A percentile compares a stretch with the other conserved stretches of the same genome.
Evolutionary conservation across 2,329 filamentous ascomycete genomes (phyloP).

Genomic region (Cercospora berteroae): DNA sequence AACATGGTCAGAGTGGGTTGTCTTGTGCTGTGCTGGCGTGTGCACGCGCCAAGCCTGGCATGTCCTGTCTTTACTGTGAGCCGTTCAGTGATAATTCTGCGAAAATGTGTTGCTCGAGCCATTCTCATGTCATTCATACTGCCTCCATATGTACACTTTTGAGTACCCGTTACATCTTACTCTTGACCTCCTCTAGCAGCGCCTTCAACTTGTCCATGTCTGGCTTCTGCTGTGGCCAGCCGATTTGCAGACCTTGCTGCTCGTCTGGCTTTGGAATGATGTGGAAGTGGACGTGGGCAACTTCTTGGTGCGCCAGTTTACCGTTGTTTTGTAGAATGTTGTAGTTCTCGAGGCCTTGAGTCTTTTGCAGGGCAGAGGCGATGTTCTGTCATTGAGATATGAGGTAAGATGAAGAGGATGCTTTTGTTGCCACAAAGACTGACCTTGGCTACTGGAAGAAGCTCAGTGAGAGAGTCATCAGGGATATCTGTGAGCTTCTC

Average conservation of each 20-base stretch:
- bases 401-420: not conserved
- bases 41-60: not conserved
- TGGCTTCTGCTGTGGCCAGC: slow-evolving; percentile 72
- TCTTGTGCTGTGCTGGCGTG: not conserved
- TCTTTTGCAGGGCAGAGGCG: slow-evolving; percentile 59
- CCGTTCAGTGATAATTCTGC: not conserved
- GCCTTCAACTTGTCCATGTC: slow-evolving; percentile 83
- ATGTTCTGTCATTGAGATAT: slow-evolving; percentile 57
- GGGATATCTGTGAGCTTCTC: slow-evolving; percentile 89
- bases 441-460: slow-evolving; percentile 76
- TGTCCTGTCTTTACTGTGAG: not conserved
- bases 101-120: not conserved
- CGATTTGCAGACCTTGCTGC: slow-evolving; percentile 72
- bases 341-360: slow-evolving; percentile 68
- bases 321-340: slow-evolving; percentile 98
- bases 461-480: slow-evolving; percentile 78
- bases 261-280: slow-evolving; percentile 95
- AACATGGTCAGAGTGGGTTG: not conserved
- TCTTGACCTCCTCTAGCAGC: slow-evolving; percentile 78
- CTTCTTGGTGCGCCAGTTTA: slow-evolving; percentile 81
- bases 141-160: not conserved
- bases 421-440: not conserved
- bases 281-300: slow-evolving; percentile 88
- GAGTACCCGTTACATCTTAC: slow-evolving; percentile 65
- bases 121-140: not conserved